phyloP scores from a whole-genome alignment of 495 filamentous ascomycete species.

The Talaromyces ruber region DNA sequence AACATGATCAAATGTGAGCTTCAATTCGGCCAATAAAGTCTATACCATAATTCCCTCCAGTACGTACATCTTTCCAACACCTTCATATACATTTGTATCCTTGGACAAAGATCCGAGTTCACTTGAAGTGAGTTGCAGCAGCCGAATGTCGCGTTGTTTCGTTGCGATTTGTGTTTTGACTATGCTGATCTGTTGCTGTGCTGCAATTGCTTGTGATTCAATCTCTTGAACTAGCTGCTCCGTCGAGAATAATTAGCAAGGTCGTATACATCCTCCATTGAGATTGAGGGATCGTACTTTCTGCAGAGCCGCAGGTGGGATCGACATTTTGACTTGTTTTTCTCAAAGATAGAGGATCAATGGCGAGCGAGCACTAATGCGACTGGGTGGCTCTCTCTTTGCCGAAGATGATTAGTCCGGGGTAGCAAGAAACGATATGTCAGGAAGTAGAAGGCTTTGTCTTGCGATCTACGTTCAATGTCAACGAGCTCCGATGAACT shows the following conservation, averaged over 20 bases:
- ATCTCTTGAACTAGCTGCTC: slow-evolving; percentile 85
- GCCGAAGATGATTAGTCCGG: too few relatives aligned
- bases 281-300: slow-evolving; percentile 53
- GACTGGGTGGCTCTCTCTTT: too few relatives aligned
- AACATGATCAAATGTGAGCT: neutral
- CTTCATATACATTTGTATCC: slow-evolving; percentile 82
- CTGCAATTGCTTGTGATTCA: slow-evolving; percentile 74
- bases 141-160: slow-evolving; percentile 82
- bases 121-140: slow-evolving; percentile 78
- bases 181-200: slow-evolving; percentile 86
- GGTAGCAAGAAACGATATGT: neutral
- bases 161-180: slow-evolving; percentile 76
- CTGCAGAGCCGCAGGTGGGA: slow-evolving; percentile 89
- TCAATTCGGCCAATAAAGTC: neutral
- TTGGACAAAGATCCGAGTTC: slow-evolving; percentile 73
- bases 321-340: slow-evolving; percentile 60
- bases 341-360: neutral
- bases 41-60: neutral
- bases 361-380: neutral
- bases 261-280: neutral
- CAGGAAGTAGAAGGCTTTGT: neutral
- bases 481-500: neutral
- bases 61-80: slow-evolving; percentile 90
- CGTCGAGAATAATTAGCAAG: slow-evolving; percentile 6
- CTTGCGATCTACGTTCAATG: neutral